Percentiles rank a stretch among this genome's conserved stretches.
Conservation (phyloP, 1,284 basidiomycete species). For the Rhodotorula sp. region DNA sequence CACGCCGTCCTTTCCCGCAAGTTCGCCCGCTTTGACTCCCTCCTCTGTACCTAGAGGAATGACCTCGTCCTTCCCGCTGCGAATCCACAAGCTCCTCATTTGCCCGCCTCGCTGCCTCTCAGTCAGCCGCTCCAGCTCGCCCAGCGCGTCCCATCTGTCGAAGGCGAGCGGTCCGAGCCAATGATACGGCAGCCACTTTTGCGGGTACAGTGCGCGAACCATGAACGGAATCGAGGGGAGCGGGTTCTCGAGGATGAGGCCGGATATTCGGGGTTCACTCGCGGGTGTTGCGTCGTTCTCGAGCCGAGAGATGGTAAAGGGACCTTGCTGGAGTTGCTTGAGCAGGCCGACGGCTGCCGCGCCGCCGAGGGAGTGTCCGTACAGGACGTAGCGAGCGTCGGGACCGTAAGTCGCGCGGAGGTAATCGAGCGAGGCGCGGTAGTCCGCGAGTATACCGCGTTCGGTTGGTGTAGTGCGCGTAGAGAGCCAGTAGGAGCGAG, state of each 20-base stretch:
- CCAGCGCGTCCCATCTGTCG: conserved; percentile 56
- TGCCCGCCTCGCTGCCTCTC: too few relatives aligned
- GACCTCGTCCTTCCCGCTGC: conserved; percentile 34
- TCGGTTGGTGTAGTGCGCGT: conserved; percentile 50
- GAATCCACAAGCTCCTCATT: conserved; percentile 30
- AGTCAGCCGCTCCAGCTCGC: not conserved
- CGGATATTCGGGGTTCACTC: conserved; percentile 36
- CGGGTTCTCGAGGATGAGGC: conserved; percentile 57
- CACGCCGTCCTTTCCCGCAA: conserved; percentile 15
- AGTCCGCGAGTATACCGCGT: conserved; percentile 52
- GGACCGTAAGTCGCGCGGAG: conserved; percentile 47
- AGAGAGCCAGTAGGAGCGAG: conserved; percentile 54
- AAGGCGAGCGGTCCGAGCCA: conserved; percentile 54
- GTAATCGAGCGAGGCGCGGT: conserved; percentile 49
- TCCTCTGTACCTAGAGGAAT: conserved; percentile 13
- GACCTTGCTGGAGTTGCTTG: not conserved
- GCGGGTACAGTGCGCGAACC: conserved; percentile 56
- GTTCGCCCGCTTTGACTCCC: too few relatives aligned
- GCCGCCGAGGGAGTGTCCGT: conserved; percentile 58
- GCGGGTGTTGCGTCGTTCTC: not conserved
- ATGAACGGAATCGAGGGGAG: conserved; percentile 57
- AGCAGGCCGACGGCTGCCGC: conserved; percentile 53
- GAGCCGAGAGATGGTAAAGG: not conserved
- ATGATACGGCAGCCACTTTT: conserved; percentile 56
- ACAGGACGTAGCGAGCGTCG: conserved; percentile 50